Evolutionary conservation across 2,329 filamentous ascomycete genomes (phyloP).

Genomic region (Pseudocercospora cruenta): DNA sequence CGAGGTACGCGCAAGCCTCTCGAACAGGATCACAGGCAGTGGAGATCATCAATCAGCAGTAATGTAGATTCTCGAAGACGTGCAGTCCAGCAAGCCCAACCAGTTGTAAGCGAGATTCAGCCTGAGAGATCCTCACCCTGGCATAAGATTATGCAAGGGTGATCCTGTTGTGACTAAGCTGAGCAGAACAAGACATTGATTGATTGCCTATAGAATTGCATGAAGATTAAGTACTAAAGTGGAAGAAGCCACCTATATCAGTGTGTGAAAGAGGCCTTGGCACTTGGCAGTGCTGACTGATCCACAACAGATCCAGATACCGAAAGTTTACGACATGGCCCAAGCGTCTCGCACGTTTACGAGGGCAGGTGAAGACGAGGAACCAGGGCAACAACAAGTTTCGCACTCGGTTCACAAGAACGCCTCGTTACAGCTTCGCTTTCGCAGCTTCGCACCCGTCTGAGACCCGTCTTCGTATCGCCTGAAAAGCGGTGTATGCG

Average conservation of each 20-base stretch:
- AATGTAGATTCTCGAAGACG: background rate
- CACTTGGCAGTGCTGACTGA: too few species aligned
- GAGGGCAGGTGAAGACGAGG: background rate
- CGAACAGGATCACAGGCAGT: background rate
- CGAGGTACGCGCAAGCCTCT: background rate
- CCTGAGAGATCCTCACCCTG: background rate
- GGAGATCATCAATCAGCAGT: background rate
- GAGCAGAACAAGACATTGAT: too few species aligned
- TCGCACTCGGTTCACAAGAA: background rate
- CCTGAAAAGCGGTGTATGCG: background rate
- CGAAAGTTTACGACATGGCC: background rate
- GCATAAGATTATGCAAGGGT: constrained; percentile 1
- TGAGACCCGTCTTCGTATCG: background rate
- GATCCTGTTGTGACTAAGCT: too few species aligned
- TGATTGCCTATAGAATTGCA: too few species aligned
- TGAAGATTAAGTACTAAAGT: too few species aligned
- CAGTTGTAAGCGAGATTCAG: background rate
- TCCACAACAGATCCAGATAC: too few species aligned
- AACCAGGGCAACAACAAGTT: background rate
- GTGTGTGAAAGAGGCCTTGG: too few species aligned
- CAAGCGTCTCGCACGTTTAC: background rate
- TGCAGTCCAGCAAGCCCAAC: background rate
- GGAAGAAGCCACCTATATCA: too few species aligned
- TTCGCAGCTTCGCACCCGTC: background rate
- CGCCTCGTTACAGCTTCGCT: background rate